Conservation (phyloP, 1,139 yeast genomes). For the Taiozyma sp. region DNA sequence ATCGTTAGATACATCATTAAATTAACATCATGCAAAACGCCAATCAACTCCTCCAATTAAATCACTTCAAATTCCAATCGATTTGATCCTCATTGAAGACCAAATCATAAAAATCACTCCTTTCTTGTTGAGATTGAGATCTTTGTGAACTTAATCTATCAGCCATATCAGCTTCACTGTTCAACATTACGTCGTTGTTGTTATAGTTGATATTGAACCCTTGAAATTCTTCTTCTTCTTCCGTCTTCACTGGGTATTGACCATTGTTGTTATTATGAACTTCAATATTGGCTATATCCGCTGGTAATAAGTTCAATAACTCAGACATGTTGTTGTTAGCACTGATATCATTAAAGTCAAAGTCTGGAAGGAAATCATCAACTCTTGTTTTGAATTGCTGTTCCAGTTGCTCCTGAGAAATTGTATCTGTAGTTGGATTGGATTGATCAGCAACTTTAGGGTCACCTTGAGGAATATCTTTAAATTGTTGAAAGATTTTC, state of each 20-base stretch:
- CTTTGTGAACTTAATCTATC: not conserved
- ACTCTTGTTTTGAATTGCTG: not conserved
- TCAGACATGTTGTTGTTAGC: conserved; percentile 19
- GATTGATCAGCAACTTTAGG: not conserved
- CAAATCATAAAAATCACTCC: conserved; percentile 31
- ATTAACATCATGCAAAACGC: not conserved
- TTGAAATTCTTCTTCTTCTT: not conserved
- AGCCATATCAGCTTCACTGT: not conserved
- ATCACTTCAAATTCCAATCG: conserved; percentile 1
- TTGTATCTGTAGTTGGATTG: not conserved
- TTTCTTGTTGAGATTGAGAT: not conserved
- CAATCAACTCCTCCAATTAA: not conserved
- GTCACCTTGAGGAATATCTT: not conserved
- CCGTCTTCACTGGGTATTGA: conserved; percentile 2
- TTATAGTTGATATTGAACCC: not conserved
- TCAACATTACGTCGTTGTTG: too few relatives aligned
- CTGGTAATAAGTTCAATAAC: conserved; percentile 18
- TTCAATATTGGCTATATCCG: conserved; percentile 19
- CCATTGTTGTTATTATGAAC: not conserved
- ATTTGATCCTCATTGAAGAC: conserved; percentile 30
- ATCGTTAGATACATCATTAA: not conserved
- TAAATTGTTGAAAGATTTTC: conserved; percentile 1
- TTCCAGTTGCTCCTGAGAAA: not conserved
- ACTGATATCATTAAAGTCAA: conserved; percentile 21
- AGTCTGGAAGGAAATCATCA: conserved; percentile 17